A percentile compares a stretch with the other conserved stretches of the same genome.
phyloP scores from a whole-genome alignment of 1,284 basidiomycete species.

The Naganishia liquefaciens region DNA sequence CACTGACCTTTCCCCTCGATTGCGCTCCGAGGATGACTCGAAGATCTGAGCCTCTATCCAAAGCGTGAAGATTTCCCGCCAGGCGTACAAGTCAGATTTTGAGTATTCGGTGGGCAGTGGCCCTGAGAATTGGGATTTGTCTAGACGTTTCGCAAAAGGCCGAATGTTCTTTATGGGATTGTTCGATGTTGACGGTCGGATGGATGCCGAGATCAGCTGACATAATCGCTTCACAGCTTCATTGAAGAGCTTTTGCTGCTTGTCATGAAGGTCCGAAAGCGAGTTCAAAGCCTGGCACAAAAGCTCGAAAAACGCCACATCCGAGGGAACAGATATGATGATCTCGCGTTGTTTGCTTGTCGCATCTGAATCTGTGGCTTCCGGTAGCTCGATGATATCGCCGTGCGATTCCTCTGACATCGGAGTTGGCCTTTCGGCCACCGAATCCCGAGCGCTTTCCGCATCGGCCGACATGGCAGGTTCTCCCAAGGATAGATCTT shows the following conservation, averaged over 20 bases:
- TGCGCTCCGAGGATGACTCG: slow-evolving; percentile 71
- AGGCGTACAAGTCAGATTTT: slow-evolving; percentile 77
- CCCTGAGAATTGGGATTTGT: slow-evolving; percentile 51
- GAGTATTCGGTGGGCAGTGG: slow-evolving; percentile 38
- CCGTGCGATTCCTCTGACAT: neutral
- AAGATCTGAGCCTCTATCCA: slow-evolving; percentile 89
- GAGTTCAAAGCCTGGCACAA: slow-evolving; percentile 71
- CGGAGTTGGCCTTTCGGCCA: neutral
- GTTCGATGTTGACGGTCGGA: slow-evolving; percentile 57
- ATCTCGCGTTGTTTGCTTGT: slow-evolving; percentile 57
- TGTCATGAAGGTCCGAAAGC: slow-evolving; percentile 66
- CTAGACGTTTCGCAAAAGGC: slow-evolving; percentile 2
- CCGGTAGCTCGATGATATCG: slow-evolving; percentile 29
- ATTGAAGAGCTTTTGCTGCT: slow-evolving; percentile 67
- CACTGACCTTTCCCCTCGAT: slow-evolving; percentile 70
- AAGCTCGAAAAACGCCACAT: slow-evolving; percentile 78
- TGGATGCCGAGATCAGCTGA: slow-evolving; percentile 61
- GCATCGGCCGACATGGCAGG: slow-evolving; percentile 42
- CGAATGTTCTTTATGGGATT: slow-evolving; percentile 26
- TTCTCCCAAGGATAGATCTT: slow-evolving; percentile 37
- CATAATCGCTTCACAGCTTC: slow-evolving; percentile 65
- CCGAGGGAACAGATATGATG: slow-evolving; percentile 77
- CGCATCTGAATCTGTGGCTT: neutral
- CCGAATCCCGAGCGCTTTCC: neutral
- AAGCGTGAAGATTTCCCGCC: slow-evolving; percentile 86